Evolutionary conservation across 441 rosid genomes (phyloP).

Genomic region (Gossypium davidsonii): DNA sequence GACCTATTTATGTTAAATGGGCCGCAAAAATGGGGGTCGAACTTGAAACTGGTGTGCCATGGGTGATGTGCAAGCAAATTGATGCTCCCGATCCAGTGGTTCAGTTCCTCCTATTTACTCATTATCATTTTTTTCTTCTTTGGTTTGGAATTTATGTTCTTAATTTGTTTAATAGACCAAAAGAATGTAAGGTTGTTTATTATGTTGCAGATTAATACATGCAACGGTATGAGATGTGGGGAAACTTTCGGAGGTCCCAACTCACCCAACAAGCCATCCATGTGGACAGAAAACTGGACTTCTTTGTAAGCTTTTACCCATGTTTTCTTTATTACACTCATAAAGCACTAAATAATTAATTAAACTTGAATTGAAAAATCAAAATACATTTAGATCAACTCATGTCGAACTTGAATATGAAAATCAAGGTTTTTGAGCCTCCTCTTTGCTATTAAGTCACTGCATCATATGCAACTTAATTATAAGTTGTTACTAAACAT

Average conservation of each 20-base stretch:
- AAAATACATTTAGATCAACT: too few species aligned
- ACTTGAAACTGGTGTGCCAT: constrained; percentile 57
- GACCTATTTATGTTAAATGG: constrained; percentile 49
- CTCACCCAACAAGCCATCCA: constrained; percentile 52
- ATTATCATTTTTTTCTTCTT: too few species aligned
- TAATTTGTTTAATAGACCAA: neutral
- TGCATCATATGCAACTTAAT: too few species aligned
- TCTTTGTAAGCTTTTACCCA: constrained; percentile 40
- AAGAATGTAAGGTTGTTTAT: too few species aligned
- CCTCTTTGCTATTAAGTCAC: too few species aligned
- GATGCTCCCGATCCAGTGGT: constrained; percentile 79
- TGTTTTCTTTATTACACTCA: neutral
- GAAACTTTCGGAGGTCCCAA: constrained; percentile 62
- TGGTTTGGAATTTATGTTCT: neutral
- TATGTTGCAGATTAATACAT: constrained; percentile 46
- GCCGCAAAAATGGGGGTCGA: constrained; percentile 61
- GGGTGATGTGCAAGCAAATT: constrained; percentile 70
- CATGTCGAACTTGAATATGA: too few species aligned
- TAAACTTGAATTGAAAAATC: too few species aligned
- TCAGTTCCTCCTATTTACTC: constrained; percentile 23
- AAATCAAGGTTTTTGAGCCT: too few species aligned
- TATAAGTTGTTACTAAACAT: too few species aligned
- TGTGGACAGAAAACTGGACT: constrained; percentile 77
- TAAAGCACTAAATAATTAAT: too few species aligned
- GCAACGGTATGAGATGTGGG: constrained; percentile 71